These are phyloP conservation scores for Pyrenophora teres DNA, from an alignment of 2,329 filamentous ascomycete genomes.

Conservation along the genomic window DNA sequence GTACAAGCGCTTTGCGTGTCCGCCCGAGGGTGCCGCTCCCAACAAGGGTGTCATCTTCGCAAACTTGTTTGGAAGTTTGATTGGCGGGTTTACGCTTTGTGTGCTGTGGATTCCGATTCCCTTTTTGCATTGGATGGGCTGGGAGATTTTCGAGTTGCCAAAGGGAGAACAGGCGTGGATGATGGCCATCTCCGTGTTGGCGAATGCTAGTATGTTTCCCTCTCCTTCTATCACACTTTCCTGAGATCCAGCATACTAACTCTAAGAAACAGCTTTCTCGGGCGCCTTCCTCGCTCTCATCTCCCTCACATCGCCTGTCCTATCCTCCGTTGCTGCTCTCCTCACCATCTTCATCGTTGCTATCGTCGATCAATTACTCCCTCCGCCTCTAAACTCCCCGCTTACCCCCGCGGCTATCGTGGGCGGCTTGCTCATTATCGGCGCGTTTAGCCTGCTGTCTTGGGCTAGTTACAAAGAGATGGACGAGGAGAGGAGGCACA, in stretches of 20 bases:
- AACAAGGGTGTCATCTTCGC: constrained; percentile 95
- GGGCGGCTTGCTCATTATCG: constrained; percentile 86
- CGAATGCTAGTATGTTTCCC: constrained; percentile 73
- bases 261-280: constrained; percentile 66
- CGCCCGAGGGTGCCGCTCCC: constrained; percentile 82
- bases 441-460: constrained; percentile 82
- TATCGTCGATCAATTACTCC: constrained; percentile 84
- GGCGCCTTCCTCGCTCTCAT: constrained; percentile 93
- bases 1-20: constrained; percentile 92
- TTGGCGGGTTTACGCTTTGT: constrained; percentile 81
- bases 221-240: not conserved
- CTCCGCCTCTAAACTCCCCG: constrained; percentile 68
- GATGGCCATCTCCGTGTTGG: constrained; percentile 76
- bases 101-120: constrained; percentile 94
- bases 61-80: constrained; percentile 86
- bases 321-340: constrained; percentile 89
- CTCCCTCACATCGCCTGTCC: constrained; percentile 86
- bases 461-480: constrained; percentile 95
- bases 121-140: constrained; percentile 75
- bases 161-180: constrained; percentile 77
- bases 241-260: constrained; percentile 13
- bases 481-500: constrained; percentile 76
- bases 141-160: constrained; percentile 84
- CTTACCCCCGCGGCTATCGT: constrained; percentile 74
- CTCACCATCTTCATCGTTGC: constrained; percentile 97